Evolutionary conservation across 73 alveolate species (phyloP), one percentile per base, ranked within the genome.

Genomic region (Paramecium sonneborni): DNA sequence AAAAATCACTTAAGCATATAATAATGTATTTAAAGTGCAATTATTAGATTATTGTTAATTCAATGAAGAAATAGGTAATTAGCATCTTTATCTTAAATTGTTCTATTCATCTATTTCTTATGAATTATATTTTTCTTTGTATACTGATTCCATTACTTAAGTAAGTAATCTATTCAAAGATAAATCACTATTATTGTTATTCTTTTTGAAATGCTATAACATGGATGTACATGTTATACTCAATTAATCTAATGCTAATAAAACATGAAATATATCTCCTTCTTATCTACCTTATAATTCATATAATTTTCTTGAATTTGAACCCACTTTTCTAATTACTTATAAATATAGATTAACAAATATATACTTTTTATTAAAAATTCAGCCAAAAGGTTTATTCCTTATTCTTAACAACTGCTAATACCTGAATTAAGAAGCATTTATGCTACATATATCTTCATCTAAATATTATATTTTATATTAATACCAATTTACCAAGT

Each of bases 241-340:
- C 28, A 69, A 35, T 28, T 24, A 0, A 69, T 74, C 38, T 14
- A 74, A 15, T 12, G 87, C 67, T 6, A 74, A 14, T 18, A 72
- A 35, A 6, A 72, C 58, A 72, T 72, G 86, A n/a, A 72, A 72
- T 1, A 72, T 37, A 32, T 74, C 58, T 35, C 87, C 87, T 39
- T 74, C 68, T n/a, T 74, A 74, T 74, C 87, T 74, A 3, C 68
- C 87, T 39, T 74, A n/a, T n/a, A 74, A 34, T 34, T 74, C 68
- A 74, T 74, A 74, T 5, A 74, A 11, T 74, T 39, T 74, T 3
- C 58, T 28, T 37, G 68, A n/a, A 3, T 39, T 74, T 7, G 56
- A 74, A 37, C 87, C 68, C 14, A 74, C 56, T n/a, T n/a, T 39
- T 5, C 86, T 15, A 39, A 74, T 34, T 18, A 74, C 87, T n/a